Evolutionary conservation across 148 eudicot genomes (phyloP), one percentile per base, ranked within the genome.

Genomic region (Amaranthus palmeri): DNA sequence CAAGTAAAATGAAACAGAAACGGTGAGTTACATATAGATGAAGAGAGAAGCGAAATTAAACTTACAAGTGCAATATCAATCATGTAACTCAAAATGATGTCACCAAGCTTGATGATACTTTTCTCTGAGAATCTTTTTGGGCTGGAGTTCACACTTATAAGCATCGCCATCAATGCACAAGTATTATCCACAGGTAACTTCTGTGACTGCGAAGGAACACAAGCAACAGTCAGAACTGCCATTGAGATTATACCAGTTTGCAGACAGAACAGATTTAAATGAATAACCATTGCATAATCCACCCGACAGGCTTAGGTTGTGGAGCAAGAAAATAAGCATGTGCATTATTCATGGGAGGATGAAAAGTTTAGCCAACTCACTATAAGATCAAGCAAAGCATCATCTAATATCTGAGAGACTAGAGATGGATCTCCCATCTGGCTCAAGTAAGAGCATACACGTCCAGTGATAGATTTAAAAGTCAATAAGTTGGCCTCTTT

Each of bases 101-200:
- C 80, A 63, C 88, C 81, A 65, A 93, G 84, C 42, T 64, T 78
- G 61, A 67, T 61, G 68, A 88, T 78, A 76, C 81, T 89, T 74
- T 85, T 76, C 55, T 85, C 90, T 52, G 91, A 88, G 73, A 95
- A 86, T 64, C 76, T 82, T 13, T 93, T 73, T 14, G 90, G 91
- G 58, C 53, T 85, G 50, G 86, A 81, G 78, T 87, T 90, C 48
- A 91, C 80, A 49, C 79, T 59, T 49, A 80, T 61, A 69, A 95
- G 91, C 86, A 95, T 70, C 75, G 96, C 83, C 75, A 95, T 77
- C 74, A 95, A 70, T 9, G 90, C 96, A 76, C 97, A 85, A n/a
- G 72, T 74, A 75, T 95, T 95, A 63, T 86, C 90, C 69, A 83
- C 54, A 50, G 88, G 87, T 73, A 74, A 86, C 67, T 76, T 78